These are phyloP conservation scores for Pterocarpus macrocarpus DNA, from an alignment of 306 rosid species.

Conservation along the genomic window DNA sequence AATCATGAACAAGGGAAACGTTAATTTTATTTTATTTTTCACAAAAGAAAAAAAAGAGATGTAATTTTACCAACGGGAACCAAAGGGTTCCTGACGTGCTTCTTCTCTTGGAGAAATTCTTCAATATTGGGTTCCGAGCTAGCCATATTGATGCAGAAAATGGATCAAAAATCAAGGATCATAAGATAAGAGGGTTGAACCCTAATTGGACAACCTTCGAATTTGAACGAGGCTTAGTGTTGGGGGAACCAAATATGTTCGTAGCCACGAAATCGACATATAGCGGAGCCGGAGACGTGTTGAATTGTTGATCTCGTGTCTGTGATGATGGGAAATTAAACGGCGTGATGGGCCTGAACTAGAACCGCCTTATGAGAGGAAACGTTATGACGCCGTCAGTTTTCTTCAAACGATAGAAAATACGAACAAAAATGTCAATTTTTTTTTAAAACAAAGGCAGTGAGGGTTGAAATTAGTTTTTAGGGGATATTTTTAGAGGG, in stretches of 20 bases:
- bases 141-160: conserved; percentile 55
- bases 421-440: no score
- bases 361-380: no score
- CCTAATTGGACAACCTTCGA: conserved; percentile 10
- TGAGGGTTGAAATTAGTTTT: no score
- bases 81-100: conserved; percentile 81
- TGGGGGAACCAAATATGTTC: neutral
- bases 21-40: no score
- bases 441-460: no score
- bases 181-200: conserved; percentile 11
- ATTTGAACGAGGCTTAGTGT: neutral
- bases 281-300: neutral
- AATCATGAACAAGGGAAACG: neutral
- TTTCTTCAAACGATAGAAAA: no score
- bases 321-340: no score
- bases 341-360: no score
- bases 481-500: no score
- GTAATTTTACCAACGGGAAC: conserved; percentile 79
- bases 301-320: neutral
- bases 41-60: neutral
- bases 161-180: neutral
- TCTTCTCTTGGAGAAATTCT: conserved; percentile 70
- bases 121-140: conserved; percentile 61
- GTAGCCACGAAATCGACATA: neutral
- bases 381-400: no score